These are phyloP conservation scores for Naganishia friedmannii DNA, from an alignment of 768 basidiomycete species.

Conservation along the genomic window DNA sequence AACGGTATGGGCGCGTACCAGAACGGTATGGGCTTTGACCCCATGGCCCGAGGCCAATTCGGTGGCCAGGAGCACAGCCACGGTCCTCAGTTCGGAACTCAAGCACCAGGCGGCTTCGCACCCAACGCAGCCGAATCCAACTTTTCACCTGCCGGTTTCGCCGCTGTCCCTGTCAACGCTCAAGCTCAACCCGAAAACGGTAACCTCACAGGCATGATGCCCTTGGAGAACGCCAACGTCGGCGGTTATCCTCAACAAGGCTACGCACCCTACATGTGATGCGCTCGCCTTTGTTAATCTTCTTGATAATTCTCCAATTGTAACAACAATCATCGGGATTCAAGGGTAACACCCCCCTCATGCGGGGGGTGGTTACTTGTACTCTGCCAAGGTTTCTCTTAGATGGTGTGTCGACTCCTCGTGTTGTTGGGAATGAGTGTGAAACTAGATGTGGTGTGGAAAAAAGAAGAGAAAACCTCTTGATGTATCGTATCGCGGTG, in stretches of 20 bases:
- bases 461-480: slow-evolving; percentile 5
- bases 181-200: slow-evolving; percentile 20
- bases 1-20: slow-evolving; percentile 29
- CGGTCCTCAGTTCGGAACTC: slow-evolving; percentile 17
- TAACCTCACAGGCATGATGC: slow-evolving; percentile 23
- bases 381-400: slow-evolving; percentile 16
- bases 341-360: slow-evolving; percentile 17
- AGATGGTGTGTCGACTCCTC: slow-evolving; percentile 22
- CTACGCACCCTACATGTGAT: slow-evolving; percentile 33
- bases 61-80: slow-evolving; percentile 19
- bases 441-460: slow-evolving; percentile 18
- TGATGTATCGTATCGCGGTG: slow-evolving; percentile 20
- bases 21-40: slow-evolving; percentile 27
- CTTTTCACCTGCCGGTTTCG: slow-evolving; percentile 14
- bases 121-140: slow-evolving; percentile 12
- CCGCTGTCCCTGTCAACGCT: slow-evolving; percentile 13
- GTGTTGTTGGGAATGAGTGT: slow-evolving; percentile 21
- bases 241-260: slow-evolving; percentile 26
- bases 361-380: slow-evolving; percentile 11
- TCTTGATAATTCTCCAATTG: slow-evolving; percentile 9
- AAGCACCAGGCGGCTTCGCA: slow-evolving; percentile 17
- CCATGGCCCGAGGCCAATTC: slow-evolving; percentile 30
- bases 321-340: slow-evolving; percentile 15
- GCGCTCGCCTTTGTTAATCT: not conserved
- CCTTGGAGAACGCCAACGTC: slow-evolving; percentile 27